Percentiles rank a stretch among this genome's conserved stretches.
Evolutionary conservation across 1,284 basidiomycete species (phyloP).

Genomic region (Trametes versicolor): DNA sequence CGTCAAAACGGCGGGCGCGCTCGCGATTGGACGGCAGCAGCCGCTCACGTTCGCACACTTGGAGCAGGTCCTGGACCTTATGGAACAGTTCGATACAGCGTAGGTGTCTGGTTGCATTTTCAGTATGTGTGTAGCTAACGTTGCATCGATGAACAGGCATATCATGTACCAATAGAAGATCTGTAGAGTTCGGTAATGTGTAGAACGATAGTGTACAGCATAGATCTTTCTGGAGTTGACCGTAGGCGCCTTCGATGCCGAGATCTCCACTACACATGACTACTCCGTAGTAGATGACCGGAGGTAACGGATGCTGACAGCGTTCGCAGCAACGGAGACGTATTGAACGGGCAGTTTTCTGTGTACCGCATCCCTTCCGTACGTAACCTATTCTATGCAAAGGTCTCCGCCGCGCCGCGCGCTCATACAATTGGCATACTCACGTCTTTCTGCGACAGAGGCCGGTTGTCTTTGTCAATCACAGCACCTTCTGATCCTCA

Average conservation of each 20-base stretch:
- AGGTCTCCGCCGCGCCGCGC: neutral
- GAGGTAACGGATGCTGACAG: constrained; percentile 19
- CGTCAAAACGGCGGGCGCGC: constrained; percentile 65
- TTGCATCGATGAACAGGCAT: constrained; percentile 23
- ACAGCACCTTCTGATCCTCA: constrained; percentile 16
- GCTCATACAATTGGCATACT: neutral
- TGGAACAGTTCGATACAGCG: constrained; percentile 67
- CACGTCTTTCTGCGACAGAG: neutral
- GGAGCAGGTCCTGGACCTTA: constrained; percentile 64
- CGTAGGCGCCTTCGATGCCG: neutral
- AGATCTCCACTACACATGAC: neutral
- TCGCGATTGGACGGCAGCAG: constrained; percentile 60
- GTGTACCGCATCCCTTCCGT: constrained; percentile 2
- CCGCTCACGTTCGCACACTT: constrained; percentile 58
- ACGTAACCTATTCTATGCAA: constrained; percentile 12
- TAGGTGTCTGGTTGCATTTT: constrained; percentile 39
- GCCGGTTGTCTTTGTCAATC: constrained; percentile 7
- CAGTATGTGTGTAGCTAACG: neutral
- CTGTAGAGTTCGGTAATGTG: constrained; percentile 1
- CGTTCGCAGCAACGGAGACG: neutral
- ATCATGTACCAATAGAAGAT: constrained; percentile 40
- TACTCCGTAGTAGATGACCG: constrained; percentile 7
- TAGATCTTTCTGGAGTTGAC: neutral
- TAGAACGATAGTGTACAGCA: neutral
- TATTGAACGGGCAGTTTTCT: too few species aligned